Conservation (phyloP, 345 rosid genomes). For the Camelina laxa region DNA sequence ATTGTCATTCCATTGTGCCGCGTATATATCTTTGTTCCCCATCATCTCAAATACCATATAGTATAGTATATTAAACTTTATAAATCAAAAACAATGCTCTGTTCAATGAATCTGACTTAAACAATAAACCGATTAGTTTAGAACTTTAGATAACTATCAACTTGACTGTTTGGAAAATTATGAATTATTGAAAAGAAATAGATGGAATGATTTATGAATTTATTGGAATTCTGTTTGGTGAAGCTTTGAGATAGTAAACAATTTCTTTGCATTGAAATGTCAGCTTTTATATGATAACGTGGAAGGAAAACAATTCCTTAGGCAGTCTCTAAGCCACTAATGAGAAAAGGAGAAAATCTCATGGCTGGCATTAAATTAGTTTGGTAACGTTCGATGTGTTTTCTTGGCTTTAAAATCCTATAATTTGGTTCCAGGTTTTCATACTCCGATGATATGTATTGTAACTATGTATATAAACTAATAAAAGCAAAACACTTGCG, state of each 20-base stretch:
- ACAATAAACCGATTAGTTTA: no score
- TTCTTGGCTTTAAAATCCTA: background rate
- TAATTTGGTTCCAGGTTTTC: conserved; percentile 17
- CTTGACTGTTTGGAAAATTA: no score
- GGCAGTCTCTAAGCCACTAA: conserved; percentile 18
- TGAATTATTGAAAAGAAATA: background rate
- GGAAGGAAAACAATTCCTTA: conserved; percentile 8
- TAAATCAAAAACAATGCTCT: no score
- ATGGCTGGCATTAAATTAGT: conserved; percentile 3
- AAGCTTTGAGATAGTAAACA: conserved; percentile 7
- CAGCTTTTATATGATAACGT: conserved; percentile 17
- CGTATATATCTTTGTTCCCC: no score
- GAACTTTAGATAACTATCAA: no score
- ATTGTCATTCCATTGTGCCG: background rate
- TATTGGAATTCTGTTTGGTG: conserved; percentile 3
- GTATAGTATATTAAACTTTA: no score
- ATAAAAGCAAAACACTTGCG: conserved; percentile 9
- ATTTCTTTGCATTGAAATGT: conserved; percentile 24
- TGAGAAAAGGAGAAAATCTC: background rate
- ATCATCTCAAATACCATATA: no score
- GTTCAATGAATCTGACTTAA: no score
- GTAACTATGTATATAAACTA: background rate
- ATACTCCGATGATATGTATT: background rate
- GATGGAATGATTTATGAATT: background rate
- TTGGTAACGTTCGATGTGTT: conserved; percentile 36